Evolutionary conservation across 1,284 basidiomycete species (phyloP).

Genomic region (Moniliella sp.): DNA sequence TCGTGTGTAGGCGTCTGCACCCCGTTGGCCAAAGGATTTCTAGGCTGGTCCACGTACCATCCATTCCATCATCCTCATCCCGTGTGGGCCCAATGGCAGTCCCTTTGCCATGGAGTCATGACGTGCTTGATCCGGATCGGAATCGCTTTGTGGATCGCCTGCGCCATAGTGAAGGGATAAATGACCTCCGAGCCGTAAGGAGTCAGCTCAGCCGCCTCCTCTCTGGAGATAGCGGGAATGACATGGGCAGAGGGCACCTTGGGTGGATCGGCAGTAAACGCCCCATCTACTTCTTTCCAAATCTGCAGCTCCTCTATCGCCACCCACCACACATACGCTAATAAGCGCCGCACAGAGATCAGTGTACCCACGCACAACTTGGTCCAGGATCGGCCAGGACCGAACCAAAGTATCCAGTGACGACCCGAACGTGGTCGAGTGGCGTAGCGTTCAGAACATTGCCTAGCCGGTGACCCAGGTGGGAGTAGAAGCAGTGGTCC

Average conservation of each 20-base stretch:
- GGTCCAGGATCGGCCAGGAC: slow-evolving; percentile 77
- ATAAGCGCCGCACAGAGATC: slow-evolving; percentile 76
- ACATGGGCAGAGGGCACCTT: slow-evolving; percentile 79
- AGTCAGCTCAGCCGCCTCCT: slow-evolving; percentile 83
- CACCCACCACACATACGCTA: slow-evolving; percentile 56
- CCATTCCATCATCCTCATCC: too few relatives aligned
- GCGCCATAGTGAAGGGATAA: slow-evolving; percentile 98
- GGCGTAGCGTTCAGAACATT: slow-evolving; percentile 54
- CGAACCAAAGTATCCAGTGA: slow-evolving; percentile 72
- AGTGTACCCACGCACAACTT: slow-evolving; percentile 86
- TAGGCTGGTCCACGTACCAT: slow-evolving; percentile 23
- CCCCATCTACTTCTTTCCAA: slow-evolving; percentile 98
- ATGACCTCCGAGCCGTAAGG: slow-evolving; percentile 97
- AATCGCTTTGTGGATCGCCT: slow-evolving; percentile 75
- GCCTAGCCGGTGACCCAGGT: slow-evolving; percentile 51
- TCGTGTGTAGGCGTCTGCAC: slow-evolving; percentile 3
- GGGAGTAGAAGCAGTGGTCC: slow-evolving; percentile 73
- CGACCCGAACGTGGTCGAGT: slow-evolving; percentile 42
- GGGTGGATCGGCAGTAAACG: slow-evolving; percentile 95
- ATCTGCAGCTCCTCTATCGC: slow-evolving; percentile 74
- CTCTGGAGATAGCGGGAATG: slow-evolving; percentile 81
- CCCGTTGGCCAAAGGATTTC: slow-evolving; percentile 6
- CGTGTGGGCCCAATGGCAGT: slow-evolving; percentile 52
- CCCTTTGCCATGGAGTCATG: slow-evolving; percentile 63
- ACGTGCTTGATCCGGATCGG: slow-evolving; percentile 98